phyloP scores from a whole-genome alignment of 306 rosid species.

The Glycyrrhiza uralensis region DNA sequence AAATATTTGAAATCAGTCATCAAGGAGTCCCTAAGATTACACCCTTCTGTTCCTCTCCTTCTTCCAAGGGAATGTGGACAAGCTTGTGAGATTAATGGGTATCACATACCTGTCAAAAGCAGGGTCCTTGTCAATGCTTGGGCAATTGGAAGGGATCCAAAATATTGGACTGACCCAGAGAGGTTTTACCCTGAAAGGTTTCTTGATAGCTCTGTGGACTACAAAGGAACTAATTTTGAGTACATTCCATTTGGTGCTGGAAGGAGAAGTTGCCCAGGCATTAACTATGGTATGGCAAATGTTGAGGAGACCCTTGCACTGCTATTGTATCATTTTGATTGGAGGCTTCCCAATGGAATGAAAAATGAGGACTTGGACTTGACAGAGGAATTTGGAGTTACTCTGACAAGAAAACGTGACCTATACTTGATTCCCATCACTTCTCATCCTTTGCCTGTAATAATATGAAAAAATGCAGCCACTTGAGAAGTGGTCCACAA shows the following conservation, averaged over 20 bases:
- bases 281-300: conserved; percentile 1
- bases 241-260: conserved; percentile 37
- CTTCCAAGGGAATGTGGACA: conserved; percentile 23
- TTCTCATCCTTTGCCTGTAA: not conserved
- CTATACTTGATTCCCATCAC: not conserved
- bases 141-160: conserved; percentile 42
- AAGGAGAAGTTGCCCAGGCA: conserved; percentile 34
- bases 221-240: conserved; percentile 16
- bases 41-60: conserved; percentile 27
- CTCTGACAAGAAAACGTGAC: conserved; percentile 4
- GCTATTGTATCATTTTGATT: conserved; percentile 30
- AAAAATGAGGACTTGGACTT: conserved; percentile 11
- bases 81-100: conserved; percentile 28
- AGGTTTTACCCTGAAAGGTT: conserved; percentile 29
- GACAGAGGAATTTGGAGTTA: conserved; percentile 17
- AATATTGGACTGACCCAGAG: conserved; percentile 8
- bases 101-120: conserved; percentile 19
- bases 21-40: conserved; percentile 33
- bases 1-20: conserved; percentile 33
- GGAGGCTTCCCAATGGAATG: conserved; percentile 16
- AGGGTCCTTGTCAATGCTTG: conserved; percentile 27
- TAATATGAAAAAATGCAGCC: not conserved
- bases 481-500: not conserved
- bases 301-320: conserved; percentile 17
- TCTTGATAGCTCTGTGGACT: conserved; percentile 1